Evolutionary conservation across 2,329 filamentous ascomycete species (phyloP).

Genomic region (Westerdykella aurantiaca): DNA sequence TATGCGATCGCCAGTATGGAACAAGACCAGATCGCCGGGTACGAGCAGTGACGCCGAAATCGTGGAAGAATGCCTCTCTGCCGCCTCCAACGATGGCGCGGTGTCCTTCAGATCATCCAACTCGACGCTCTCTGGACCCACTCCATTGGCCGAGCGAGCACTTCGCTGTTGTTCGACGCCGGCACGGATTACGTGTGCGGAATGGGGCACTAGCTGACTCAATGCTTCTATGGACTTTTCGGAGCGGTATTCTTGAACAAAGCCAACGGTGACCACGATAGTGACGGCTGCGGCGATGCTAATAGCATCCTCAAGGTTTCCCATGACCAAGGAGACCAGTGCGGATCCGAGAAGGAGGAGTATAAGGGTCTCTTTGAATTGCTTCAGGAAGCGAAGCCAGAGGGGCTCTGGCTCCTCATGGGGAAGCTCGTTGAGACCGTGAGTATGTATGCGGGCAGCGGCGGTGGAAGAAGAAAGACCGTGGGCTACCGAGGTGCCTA

Average conservation of each 20-base stretch:
- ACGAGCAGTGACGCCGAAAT: conserved; percentile 85
- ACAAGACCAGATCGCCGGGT: conserved; percentile 85
- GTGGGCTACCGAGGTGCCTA: conserved; percentile 76
- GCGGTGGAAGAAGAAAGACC: conserved; percentile 80
- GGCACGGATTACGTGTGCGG: conserved; percentile 81
- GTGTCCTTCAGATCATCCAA: conserved; percentile 48
- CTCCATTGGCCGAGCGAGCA: conserved; percentile 17
- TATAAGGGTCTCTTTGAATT: conserved; percentile 95
- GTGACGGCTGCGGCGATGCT: conserved; percentile 95
- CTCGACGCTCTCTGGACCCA: conserved; percentile 37
- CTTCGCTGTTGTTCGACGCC: conserved; percentile 19
- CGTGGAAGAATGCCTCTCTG: conserved; percentile 72
- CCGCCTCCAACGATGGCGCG: conserved; percentile 55
- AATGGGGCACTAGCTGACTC: conserved; percentile 88
- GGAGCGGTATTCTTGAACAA: conserved; percentile 94
- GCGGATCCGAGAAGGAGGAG: conserved; percentile 86
- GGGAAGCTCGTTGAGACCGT: conserved; percentile 90
- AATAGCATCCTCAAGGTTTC: conserved; percentile 89
- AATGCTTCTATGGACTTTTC: conserved; percentile 96
- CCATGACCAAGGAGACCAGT: conserved; percentile 79
- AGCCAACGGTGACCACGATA: conserved; percentile 93
- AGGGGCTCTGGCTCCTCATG: conserved; percentile 90
- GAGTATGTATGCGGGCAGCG: conserved; percentile 66
- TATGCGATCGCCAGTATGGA: conserved; percentile 92
- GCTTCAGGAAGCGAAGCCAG: conserved; percentile 91